Percentiles rank a stretch among this genome's conserved stretches.
These are phyloP conservation scores for Alternaria sp. DNA, from an alignment of 2,329 filamentous ascomycete genomes.

Conservation along the genomic window DNA sequence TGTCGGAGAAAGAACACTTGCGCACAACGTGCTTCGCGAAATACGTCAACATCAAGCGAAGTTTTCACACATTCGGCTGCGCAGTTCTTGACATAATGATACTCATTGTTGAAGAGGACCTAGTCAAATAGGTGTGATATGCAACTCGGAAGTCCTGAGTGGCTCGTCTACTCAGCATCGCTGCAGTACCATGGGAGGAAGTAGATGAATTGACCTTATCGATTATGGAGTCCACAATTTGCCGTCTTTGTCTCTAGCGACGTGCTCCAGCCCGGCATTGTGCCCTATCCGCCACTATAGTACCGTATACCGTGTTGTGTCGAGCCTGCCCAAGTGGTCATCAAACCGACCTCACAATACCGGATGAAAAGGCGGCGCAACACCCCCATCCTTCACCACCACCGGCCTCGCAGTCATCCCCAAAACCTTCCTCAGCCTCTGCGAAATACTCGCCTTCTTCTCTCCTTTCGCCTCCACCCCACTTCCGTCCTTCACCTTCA, in stretches of 20 bases:
- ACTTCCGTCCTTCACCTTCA: neutral
- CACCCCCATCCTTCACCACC: neutral
- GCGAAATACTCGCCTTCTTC: neutral
- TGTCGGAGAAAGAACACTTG: neutral
- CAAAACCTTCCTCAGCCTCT: neutral
- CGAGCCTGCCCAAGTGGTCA: neutral
- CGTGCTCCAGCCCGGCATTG: neutral
- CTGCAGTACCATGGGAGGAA: neutral
- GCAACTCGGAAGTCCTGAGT: neutral
- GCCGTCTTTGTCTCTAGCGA: neutral
- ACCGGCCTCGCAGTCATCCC: neutral
- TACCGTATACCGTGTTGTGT: neutral
- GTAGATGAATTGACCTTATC: neutral
- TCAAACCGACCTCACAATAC: neutral
- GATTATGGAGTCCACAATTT: neutral
- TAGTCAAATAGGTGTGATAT: neutral
- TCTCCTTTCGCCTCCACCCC: neutral
- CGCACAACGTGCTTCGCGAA: neutral
- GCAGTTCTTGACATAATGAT: neutral
- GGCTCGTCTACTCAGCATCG: neutral
- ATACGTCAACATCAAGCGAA: neutral
- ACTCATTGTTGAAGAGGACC: fast-evolving
- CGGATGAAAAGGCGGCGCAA: neutral
- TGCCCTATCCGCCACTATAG: neutral
- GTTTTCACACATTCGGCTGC: neutral